Conservation (phyloP, 139 green algal genomes). For the Chlorella ohadii region DNA sequence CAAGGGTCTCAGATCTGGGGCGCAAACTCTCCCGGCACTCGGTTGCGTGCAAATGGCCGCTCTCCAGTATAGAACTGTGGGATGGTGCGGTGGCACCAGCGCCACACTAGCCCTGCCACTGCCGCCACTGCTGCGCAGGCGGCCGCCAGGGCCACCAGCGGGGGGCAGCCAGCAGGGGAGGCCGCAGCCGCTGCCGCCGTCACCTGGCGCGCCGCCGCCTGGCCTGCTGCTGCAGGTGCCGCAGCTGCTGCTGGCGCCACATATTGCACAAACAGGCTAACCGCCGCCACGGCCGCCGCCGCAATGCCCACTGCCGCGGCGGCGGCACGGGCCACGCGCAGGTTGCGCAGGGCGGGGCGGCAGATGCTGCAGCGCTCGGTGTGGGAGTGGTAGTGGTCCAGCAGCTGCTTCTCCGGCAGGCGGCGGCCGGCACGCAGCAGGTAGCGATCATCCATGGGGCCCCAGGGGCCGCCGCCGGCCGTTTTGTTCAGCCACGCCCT, state of each 20-base stretch:
- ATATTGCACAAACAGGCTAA: not conserved
- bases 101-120: not conserved
- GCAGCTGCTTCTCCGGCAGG: conserved; percentile 20
- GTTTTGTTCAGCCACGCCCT: conserved; percentile 43
- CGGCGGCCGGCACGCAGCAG: conserved; percentile 30
- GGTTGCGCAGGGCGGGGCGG: not conserved
- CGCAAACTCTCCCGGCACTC: conserved; percentile 28
- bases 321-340: conserved; percentile 7
- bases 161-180: not conserved
- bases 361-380: conserved; percentile 35
- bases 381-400: conserved; percentile 51
- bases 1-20: not conserved
- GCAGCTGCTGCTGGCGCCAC: not conserved
- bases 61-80: conserved; percentile 25
- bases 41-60: conserved; percentile 36
- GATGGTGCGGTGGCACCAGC: not conserved
- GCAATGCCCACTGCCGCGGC: conserved; percentile 12
- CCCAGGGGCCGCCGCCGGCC: conserved; percentile 57
- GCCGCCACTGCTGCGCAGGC: not conserved
- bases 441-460: conserved; percentile 44
- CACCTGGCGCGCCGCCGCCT: not conserved
- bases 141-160: not conserved
- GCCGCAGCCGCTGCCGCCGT: not conserved
- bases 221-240: no score
- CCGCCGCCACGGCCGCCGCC: not conserved